These are phyloP conservation scores for Pythium brassicae DNA, from an alignment of 352 stramenopile species.

Conservation along the genomic window DNA sequence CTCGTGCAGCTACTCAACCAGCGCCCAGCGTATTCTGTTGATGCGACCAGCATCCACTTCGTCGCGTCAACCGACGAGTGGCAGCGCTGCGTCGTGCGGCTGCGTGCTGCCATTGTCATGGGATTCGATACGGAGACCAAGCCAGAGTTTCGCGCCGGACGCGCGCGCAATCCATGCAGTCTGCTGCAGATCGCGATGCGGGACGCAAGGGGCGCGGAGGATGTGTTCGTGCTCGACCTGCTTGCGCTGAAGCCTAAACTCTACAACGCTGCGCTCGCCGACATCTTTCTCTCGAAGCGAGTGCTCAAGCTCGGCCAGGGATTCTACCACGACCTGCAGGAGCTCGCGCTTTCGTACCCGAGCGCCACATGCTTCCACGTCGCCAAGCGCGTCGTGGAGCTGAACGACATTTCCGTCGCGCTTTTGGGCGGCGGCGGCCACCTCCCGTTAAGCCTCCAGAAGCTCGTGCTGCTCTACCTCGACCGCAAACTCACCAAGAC, in stretches of 20 bases:
- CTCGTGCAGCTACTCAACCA: conserved; percentile 45
- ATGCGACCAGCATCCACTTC: conserved; percentile 39
- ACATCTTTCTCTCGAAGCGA: conserved; percentile 59
- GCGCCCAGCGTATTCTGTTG: conserved; percentile 50
- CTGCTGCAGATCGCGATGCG: conserved; percentile 67
- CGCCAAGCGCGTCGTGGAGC: conserved; percentile 61
- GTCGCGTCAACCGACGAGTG: conserved; percentile 41
- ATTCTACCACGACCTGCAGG: conserved; percentile 58
- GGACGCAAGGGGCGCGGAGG: conserved; percentile 37
- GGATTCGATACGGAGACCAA: conserved; percentile 76
- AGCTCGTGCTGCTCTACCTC: conserved; percentile 72
- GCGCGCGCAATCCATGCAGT: conserved; percentile 36
- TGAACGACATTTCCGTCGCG: conserved; percentile 69
- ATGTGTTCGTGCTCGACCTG: conserved; percentile 76
- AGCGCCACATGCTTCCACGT: conserved; percentile 64
- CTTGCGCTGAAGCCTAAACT: conserved; percentile 43
- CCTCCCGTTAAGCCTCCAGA: conserved; percentile 66
- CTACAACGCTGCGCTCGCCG: conserved; percentile 55
- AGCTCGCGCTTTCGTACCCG: conserved; percentile 57
- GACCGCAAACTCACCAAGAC: conserved; percentile 65
- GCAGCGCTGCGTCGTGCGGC: conserved; percentile 38
- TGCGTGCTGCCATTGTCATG: conserved; percentile 47
- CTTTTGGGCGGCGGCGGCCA: conserved; percentile 37
- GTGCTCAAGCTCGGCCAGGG: conserved; percentile 67
- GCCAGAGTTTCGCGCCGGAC: conserved; percentile 41